phyloP scores from a whole-genome alignment of 2,329 filamentous ascomycete species.

The Xylaria sp. region DNA sequence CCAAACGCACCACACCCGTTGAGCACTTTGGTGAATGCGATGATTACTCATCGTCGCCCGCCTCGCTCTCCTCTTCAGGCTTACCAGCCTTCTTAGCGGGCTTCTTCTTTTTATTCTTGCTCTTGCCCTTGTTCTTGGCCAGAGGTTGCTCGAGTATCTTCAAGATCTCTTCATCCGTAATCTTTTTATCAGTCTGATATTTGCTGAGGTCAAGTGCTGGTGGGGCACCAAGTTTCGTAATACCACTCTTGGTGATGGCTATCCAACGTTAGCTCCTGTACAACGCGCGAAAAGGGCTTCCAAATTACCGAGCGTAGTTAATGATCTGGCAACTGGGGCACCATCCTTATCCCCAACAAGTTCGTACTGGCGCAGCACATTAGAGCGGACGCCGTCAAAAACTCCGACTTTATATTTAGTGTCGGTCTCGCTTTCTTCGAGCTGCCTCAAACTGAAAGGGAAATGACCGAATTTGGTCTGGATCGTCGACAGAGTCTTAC shows the following conservation, averaged over 20 bases:
- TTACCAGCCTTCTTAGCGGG: conserved; percentile 63
- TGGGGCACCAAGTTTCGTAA: conserved; percentile 84
- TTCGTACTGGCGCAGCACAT: conserved; percentile 95
- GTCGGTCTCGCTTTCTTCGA: conserved; percentile 94
- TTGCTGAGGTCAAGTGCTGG: conserved; percentile 80
- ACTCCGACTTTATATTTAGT: conserved; percentile 80
- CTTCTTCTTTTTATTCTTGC: conserved; percentile 91
- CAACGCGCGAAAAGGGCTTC: conserved; percentile 5
- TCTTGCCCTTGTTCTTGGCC: conserved; percentile 87
- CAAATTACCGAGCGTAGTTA: conserved; percentile 85
- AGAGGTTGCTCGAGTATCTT: conserved; percentile 93
- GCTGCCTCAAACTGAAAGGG: conserved; percentile 96
- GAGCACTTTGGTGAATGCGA: conserved; percentile 12
- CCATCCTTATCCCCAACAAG: conserved; percentile 93
- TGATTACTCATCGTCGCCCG: conserved; percentile 44
- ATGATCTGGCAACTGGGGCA: conserved; percentile 82
- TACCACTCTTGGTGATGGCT: conserved; percentile 98
- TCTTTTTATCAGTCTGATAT: conserved; percentile 97
- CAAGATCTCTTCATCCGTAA: conserved; percentile 92
- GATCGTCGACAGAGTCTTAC: conserved; percentile 91
- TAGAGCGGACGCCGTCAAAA: conserved; percentile 92
- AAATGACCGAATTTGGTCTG: conserved; percentile 98
- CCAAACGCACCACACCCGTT: conserved; percentile 7
- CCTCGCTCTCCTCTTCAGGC: conserved; percentile 41
- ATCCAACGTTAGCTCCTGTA: conserved; percentile 40